Evolutionary conservation across 306 rosid genomes (phyloP).

Genomic region (Casuarina cunninghamiana): DNA sequence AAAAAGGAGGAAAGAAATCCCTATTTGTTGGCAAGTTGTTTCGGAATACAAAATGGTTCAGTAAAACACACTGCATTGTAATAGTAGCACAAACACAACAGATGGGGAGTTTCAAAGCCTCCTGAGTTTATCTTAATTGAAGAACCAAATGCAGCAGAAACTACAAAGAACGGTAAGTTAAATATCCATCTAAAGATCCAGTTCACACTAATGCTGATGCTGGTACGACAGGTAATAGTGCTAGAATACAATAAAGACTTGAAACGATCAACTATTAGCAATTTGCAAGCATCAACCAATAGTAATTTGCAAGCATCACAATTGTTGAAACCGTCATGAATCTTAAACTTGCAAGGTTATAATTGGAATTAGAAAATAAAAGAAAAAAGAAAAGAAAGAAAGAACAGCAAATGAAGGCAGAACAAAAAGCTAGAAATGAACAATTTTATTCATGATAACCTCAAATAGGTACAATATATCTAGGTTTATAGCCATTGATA

Average conservation of each 20-base stretch:
- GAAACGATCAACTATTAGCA: too few relatives aligned
- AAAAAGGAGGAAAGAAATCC: not conserved
- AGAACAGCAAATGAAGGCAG: too few relatives aligned
- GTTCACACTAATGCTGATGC: conserved; percentile 4
- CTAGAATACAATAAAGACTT: not conserved
- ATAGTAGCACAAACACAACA: conserved; percentile 19
- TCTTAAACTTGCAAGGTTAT: too few relatives aligned
- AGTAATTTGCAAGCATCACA: too few relatives aligned
- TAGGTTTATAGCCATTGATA: too few relatives aligned
- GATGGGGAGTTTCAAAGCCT: not conserved
- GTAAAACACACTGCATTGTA: not conserved
- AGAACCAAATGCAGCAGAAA: conserved; percentile 12
- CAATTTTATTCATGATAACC: too few relatives aligned
- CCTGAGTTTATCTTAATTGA: not conserved
- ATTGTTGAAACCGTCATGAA: too few relatives aligned
- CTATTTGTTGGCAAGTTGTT: not conserved
- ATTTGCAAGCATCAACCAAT: too few relatives aligned
- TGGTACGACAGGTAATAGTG: conserved; percentile 3
- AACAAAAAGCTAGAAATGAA: too few relatives aligned
- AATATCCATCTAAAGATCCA: not conserved
- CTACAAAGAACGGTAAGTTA: not conserved
- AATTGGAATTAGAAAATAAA: too few relatives aligned
- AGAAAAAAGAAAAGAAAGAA: too few relatives aligned
- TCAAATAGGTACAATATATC: too few relatives aligned
- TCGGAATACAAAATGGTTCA: not conserved